Percentiles rank a stretch among this genome's conserved stretches.
Evolutionary conservation across 2,329 filamentous ascomycete species (phyloP).

Genomic region (Colletotrichum gigasporum): DNA sequence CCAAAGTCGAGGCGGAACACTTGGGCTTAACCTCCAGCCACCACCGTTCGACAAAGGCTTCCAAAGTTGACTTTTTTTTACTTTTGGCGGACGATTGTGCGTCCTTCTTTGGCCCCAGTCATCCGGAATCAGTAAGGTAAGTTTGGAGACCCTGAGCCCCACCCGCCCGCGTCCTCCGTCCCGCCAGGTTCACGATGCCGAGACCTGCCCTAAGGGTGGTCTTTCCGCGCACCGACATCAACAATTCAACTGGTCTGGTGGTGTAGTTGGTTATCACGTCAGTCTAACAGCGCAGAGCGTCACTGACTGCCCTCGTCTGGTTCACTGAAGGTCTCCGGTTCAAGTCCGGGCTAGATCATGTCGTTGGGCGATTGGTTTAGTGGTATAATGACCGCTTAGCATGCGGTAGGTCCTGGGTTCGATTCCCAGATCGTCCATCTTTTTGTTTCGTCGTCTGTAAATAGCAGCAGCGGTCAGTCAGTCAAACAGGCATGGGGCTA

Average conservation of each 20-base stretch:
- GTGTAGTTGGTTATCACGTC: slow-evolving; percentile 58
- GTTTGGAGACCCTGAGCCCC: not conserved
- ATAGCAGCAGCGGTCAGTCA: too few relatives aligned
- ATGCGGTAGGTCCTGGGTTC: slow-evolving; percentile 22
- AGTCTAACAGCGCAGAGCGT: slow-evolving; percentile 47
- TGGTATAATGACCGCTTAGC: slow-evolving; percentile 21
- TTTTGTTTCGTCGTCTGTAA: too few relatives aligned
- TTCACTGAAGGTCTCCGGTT: slow-evolving; percentile 30
- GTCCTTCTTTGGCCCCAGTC: not conserved
- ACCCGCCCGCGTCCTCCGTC: not conserved
- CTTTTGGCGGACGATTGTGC: too few relatives aligned
- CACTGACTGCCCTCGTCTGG: not conserved
- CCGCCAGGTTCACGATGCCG: not conserved
- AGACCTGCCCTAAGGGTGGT: not conserved
- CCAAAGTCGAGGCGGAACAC: too few relatives aligned
- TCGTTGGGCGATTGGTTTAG: slow-evolving; percentile 2
- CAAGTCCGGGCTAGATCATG: slow-evolving; percentile 28
- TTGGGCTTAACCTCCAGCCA: too few relatives aligned
- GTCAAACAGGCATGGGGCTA: too few relatives aligned
- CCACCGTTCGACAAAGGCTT: too few relatives aligned
- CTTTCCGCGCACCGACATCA: rapidly evolving
- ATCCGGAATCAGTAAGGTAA: not conserved
- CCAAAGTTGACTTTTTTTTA: too few relatives aligned
- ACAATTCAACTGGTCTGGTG: slow-evolving; percentile 31
- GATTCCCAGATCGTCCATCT: slow-evolving; percentile 2